These are phyloP conservation scores for Lactifluus subvellereus DNA, from an alignment of 768 basidiomycete genomes.

Conservation along the genomic window DNA sequence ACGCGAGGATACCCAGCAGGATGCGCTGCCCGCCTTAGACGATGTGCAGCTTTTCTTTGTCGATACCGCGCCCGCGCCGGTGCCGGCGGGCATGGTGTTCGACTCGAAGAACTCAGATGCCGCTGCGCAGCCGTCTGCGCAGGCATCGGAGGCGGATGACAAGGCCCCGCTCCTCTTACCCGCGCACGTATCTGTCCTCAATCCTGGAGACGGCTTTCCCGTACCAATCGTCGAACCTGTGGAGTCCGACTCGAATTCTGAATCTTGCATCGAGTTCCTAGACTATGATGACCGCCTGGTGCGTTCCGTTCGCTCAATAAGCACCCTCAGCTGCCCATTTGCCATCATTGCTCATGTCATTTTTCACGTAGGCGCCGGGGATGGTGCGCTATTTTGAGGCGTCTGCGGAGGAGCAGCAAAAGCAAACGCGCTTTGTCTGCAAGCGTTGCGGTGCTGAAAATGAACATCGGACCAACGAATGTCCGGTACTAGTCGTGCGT, in stretches of 20 bases:
- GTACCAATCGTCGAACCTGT: constrained; percentile 43
- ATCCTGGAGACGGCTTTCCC: constrained; percentile 32
- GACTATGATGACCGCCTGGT: constrained; percentile 63
- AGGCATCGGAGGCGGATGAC: constrained; percentile 1
- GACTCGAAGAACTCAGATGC: constrained; percentile 18
- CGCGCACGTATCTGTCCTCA: constrained; percentile 59
- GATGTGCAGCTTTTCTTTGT: constrained; percentile 40
- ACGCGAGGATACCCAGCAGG: constrained; percentile 2
- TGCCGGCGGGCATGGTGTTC: constrained; percentile 29
- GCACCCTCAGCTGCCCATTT: too few relatives aligned
- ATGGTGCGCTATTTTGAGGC: constrained; percentile 62
- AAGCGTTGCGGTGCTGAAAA: constrained; percentile 74
- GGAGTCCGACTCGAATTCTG: constrained; percentile 49
- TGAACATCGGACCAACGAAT: constrained; percentile 61
- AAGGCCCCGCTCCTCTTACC: constrained; percentile 48
- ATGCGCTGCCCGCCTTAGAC: neutral
- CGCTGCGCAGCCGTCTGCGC: constrained; percentile 7
- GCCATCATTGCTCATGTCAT: neutral
- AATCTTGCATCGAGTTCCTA: constrained; percentile 71
- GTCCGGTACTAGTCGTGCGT: constrained; percentile 66
- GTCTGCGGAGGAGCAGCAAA: constrained; percentile 34
- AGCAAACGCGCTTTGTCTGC: constrained; percentile 52
- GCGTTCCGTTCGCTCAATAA: constrained; percentile 13
- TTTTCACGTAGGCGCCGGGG: constrained; percentile 38
- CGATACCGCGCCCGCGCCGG: constrained; percentile 40